These are phyloP conservation scores for Cantharellus anzutake DNA, from an alignment of 768 basidiomycete genomes.

Conservation along the genomic window DNA sequence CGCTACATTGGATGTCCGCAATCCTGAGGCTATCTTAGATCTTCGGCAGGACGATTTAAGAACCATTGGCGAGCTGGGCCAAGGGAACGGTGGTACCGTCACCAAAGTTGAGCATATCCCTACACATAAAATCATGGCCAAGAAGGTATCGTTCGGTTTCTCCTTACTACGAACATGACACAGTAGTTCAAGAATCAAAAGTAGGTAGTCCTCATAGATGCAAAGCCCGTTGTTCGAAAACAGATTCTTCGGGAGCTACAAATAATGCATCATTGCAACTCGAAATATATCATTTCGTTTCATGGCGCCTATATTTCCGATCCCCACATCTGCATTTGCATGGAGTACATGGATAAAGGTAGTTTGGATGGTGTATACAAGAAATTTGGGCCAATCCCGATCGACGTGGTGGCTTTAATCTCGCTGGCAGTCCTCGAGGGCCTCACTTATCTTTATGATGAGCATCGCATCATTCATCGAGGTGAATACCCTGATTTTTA, in stretches of 20 bases:
- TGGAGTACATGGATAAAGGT: slow-evolving; percentile 93
- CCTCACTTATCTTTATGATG: slow-evolving; percentile 92
- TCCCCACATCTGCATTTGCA: slow-evolving; percentile 97
- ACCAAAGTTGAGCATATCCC: slow-evolving; percentile 89
- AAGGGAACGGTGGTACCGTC: slow-evolving; percentile 95
- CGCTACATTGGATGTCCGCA: slow-evolving; percentile 62
- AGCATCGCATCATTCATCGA: slow-evolving; percentile 93
- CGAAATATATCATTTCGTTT: slow-evolving; percentile 88
- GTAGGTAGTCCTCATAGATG: slow-evolving; percentile 89
- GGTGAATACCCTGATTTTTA: slow-evolving; percentile 26
- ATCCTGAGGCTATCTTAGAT: slow-evolving; percentile 65
- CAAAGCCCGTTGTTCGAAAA: slow-evolving; percentile 88
- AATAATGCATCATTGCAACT: slow-evolving; percentile 97
- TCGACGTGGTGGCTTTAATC: slow-evolving; percentile 82
- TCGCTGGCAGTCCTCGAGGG: slow-evolving; percentile 92
- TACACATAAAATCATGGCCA: slow-evolving; percentile 87
- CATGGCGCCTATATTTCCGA: slow-evolving; percentile 93
- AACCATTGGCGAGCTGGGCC: slow-evolving; percentile 78
- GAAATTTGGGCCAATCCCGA: slow-evolving; percentile 81
- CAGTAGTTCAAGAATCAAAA: neutral
- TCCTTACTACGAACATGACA: neutral
- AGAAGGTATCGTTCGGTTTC: slow-evolving; percentile 47
- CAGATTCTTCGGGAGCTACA: slow-evolving; percentile 96
- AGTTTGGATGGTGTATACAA: slow-evolving; percentile 93
- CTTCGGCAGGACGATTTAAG: slow-evolving; percentile 78